Conservation (phyloP, 2,329 filamentous ascomycete species). For the Thelonectria discophora region DNA sequence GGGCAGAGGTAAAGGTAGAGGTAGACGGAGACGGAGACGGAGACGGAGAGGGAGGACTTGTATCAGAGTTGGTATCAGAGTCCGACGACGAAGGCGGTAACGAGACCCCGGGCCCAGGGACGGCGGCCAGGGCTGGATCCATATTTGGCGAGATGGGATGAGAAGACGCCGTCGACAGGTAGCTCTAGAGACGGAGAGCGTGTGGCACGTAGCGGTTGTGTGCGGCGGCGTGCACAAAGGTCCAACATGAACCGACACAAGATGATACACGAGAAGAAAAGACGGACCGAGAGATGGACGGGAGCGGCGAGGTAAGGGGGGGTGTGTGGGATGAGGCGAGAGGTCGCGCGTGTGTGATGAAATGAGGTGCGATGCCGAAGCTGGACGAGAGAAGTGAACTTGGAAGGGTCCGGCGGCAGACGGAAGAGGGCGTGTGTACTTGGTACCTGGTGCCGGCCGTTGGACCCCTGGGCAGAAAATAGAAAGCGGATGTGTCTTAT, state of each 20-base stretch:
- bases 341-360: constrained; percentile 1
- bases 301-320: neutral
- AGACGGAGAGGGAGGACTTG: constrained; percentile 31
- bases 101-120: constrained; percentile 34
- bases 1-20: constrained; percentile 30
- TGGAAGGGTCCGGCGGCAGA: constrained; percentile 10
- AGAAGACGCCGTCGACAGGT: constrained; percentile 12
- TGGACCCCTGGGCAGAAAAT: constrained; percentile 8
- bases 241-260: constrained; percentile 7
- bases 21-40: constrained; percentile 29
- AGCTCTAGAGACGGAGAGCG: constrained; percentile 1
- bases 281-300: neutral
- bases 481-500: constrained; percentile 17
- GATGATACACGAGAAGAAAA: neutral
- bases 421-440: constrained; percentile 14
- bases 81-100: constrained; percentile 31
- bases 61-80: constrained; percentile 42
- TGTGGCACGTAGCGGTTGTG: constrained; percentile 16
- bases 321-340: constrained; percentile 14
- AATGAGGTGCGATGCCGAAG: constrained; percentile 3
- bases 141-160: constrained; percentile 36
- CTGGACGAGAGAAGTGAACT: neutral
- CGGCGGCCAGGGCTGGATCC: constrained; percentile 38
- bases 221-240: constrained; percentile 20
- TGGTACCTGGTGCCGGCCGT: constrained; percentile 12